Evolutionary conservation across 306 rosid species (phyloP), one percentile per base, ranked within the genome.

Genomic region (Psophocarpus tetragonolobus): DNA sequence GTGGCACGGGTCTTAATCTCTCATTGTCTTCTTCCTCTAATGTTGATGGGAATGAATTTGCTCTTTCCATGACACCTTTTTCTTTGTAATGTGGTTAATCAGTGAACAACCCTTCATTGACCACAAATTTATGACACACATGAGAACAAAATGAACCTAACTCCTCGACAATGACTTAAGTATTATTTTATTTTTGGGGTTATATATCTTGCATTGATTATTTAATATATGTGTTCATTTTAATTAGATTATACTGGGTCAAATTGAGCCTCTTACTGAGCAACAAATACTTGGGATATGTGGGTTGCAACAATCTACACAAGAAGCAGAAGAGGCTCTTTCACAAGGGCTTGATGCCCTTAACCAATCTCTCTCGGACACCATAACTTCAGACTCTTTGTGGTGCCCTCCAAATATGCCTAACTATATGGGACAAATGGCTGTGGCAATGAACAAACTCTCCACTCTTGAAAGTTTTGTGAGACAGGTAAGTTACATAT

Each of bases 371-470:
- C 91, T 95, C 48, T 87, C 91, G 5, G 94, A 92, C 12, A 88
- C 96, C 17, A 86, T 95, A 82, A 80, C 96, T 21, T 87, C 96
- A 2, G 97, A 92, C 47, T 92, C 96, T 23, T 79, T 95, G 81
- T 88, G 89, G 68, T 68, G 61, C 70, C 88, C 97, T 30, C 96
- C 93, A 3, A 95, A 91, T 69, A 91, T 95, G 97, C 81, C 91
- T 29, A 95, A 91, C 85, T 95, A 92, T 84, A 95, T 95, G 99
- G 97, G 97, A n/a, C 97, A 92, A 29, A 95, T 95, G 99, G 95
- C 99, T 12, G 15, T 92, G 17, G 99, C 99, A 81, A 88, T 95
- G 72, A 91, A 81, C 88, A 95, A 95, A 86, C 93, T 95, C 82
- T 89, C 97, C 13, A 86, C 96, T 51, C 82, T 92, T 18, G 99